phyloP scores from a whole-genome alignment of 2,329 filamentous ascomycete species.

The Aspergillus versicolor region DNA sequence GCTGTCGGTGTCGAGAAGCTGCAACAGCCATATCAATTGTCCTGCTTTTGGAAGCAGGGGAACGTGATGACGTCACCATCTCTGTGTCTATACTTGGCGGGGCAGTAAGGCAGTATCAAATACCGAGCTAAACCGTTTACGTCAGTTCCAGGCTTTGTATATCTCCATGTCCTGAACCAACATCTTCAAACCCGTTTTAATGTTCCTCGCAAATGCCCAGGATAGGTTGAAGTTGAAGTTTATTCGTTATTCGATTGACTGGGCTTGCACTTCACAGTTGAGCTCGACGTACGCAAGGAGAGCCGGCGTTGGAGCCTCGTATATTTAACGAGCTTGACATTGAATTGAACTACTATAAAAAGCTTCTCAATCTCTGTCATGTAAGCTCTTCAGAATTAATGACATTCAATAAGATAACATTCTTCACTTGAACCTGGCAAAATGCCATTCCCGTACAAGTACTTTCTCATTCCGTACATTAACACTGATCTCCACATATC shows the following conservation, averaged over 20 bases:
- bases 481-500: slow-evolving; percentile 49
- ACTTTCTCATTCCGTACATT: slow-evolving; percentile 48
- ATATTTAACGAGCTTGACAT: background rate
- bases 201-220: background rate
- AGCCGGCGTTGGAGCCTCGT: background rate
- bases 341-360: background rate
- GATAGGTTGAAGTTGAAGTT: background rate
- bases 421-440: background rate
- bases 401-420: background rate
- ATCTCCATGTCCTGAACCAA: background rate
- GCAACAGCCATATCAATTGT: background rate
- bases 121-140: background rate
- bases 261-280: no score
- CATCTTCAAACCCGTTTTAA: background rate
- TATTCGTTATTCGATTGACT: no score
- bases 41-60: slow-evolving; percentile 1
- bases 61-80: background rate
- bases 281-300: background rate
- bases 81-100: background rate
- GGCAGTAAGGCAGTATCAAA: background rate
- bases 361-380: background rate
- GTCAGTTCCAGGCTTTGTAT: background rate
- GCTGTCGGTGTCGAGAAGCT: background rate
- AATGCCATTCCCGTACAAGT: slow-evolving; percentile 58
- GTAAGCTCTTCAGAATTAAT: background rate